These are phyloP conservation scores for Prunus mira DNA, from an alignment of 306 rosid species.

Conservation along the genomic window DNA sequence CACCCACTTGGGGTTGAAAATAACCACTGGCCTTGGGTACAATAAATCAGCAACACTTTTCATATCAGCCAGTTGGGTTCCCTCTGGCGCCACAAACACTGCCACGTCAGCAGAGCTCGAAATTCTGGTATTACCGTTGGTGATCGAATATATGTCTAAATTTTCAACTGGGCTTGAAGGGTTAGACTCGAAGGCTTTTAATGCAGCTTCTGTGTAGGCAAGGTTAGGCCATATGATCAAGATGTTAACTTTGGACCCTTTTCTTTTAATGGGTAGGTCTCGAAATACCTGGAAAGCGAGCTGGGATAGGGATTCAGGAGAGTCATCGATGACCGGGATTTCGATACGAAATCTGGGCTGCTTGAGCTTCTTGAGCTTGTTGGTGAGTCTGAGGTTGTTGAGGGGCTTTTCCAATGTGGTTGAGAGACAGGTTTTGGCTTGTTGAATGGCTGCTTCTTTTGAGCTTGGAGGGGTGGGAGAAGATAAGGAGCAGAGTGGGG, in stretches of 20 bases:
- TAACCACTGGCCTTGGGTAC: constrained; percentile 76
- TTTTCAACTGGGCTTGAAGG: constrained; percentile 50
- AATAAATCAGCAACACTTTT: constrained; percentile 45
- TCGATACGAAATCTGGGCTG: constrained; percentile 78
- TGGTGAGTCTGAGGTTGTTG: constrained; percentile 64
- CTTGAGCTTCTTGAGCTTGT: constrained; percentile 56
- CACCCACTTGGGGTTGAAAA: constrained; percentile 78
- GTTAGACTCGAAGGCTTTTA: constrained; percentile 36
- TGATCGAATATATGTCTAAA: constrained; percentile 44
- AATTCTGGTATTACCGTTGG: constrained; percentile 30
- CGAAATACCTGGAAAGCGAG: constrained; percentile 63
- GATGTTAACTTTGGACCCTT: constrained; percentile 49
- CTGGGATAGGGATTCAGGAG: constrained; percentile 47
- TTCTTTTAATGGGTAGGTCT: constrained; percentile 58
- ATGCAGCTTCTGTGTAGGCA: constrained; percentile 44
- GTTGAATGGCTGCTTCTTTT: constrained; percentile 70
- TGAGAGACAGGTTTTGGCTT: constrained; percentile 78
- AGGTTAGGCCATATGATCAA: constrained; percentile 57
- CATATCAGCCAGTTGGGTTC: constrained; percentile 43
- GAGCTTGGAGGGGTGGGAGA: constrained; percentile 75
- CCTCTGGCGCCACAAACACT: constrained; percentile 60
- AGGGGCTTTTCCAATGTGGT: constrained; percentile 72
- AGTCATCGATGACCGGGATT: constrained; percentile 74
- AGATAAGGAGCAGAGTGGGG: constrained; percentile 23
- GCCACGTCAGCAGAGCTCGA: constrained; percentile 57